Base-by-base conservation (phyloP, 768 basidiomycete species). In the Termitomyces sp. region DNA sequence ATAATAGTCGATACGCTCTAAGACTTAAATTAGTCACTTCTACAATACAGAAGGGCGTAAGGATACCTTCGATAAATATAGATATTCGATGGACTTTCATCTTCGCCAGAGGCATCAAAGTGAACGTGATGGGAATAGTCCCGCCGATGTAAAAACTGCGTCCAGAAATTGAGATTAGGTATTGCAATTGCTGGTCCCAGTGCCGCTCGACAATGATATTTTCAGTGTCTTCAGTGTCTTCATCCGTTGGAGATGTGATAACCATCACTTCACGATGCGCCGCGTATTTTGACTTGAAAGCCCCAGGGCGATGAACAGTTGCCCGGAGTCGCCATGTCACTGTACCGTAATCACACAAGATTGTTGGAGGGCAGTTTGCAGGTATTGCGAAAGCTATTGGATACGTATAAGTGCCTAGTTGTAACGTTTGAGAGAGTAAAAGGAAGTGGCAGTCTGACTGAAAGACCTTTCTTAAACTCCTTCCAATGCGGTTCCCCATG, bases 351-450 rank as follows among this genome's bases (percentile, higher is more conserved):
- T 87, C 82, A 59, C 86, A 86, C 44, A 78, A 76, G 60, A 95
- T 75, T 0, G 86, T 85, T 2, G 96, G 92, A 3, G 94, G 93
- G 3, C 88, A 79, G 58, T 83, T 80, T 5, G 84, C 77, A 0
- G 96, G 92, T 55, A 99, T 86, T 18, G 86, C 78, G 69, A 98
- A 94, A 15, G 90, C 90, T 65, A 99, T 90, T 3, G 96, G 96
- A 71, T 93, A 98, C 18, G 88, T 92, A 69, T 98, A 98, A 5
- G 85, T 89, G 20, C 94, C 94, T 91, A n/a, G 12, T 44, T 33
- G 57, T 53, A 34, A n/a, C 36, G n/a, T 31, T 42, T 45, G 55
- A 49, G 29, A 18, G 10, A 39, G 7, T 53, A 8, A 18, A 29
- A 42, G 22, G 8, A 39, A 10, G 5, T 53, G 28, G 52, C 26